A percentile compares a stretch with the other conserved stretches of the same genome.
Conservation (phyloP, 1,284 basidiomycete species). For the Termitomyces sp. region DNA sequence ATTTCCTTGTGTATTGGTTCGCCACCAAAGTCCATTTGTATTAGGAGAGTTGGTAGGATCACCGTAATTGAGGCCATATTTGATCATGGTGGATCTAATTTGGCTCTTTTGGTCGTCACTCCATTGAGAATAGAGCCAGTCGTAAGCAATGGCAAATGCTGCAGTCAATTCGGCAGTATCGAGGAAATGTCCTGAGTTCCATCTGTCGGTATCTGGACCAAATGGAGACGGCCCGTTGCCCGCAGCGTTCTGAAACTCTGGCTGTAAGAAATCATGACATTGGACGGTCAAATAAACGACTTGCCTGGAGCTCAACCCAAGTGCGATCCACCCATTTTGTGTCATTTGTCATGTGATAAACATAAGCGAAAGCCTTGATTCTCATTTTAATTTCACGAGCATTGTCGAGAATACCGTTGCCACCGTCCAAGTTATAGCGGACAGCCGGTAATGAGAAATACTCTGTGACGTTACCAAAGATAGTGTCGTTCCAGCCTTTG, state of each 20-base stretch:
- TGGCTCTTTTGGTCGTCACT: conserved; percentile 63
- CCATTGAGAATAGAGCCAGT: conserved; percentile 92
- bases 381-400: conserved; percentile 87
- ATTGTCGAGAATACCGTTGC: conserved; percentile 90
- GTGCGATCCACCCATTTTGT: conserved; percentile 83
- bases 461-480: conserved; percentile 83
- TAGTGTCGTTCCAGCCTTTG: conserved; percentile 84
- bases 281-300: conserved; percentile 11
- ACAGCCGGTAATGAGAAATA: conserved; percentile 64
- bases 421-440: conserved; percentile 74
- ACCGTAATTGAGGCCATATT: conserved; percentile 73
- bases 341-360: conserved; percentile 86
- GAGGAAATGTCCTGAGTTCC: conserved; percentile 92
- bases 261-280: background rate
- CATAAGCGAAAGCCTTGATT: conserved; percentile 92
- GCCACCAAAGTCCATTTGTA: conserved; percentile 53
- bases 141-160: conserved; percentile 90
- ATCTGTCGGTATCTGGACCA: conserved; percentile 58
- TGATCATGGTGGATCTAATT: conserved; percentile 75
- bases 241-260: conserved; percentile 52
- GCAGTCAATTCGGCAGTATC: conserved; percentile 88
- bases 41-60: conserved; percentile 50
- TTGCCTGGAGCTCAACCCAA: conserved; percentile 77
- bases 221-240: conserved; percentile 59
- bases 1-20: conserved; percentile 64